Percentiles rank a stretch among this genome's conserved stretches.
phyloP scores from a whole-genome alignment of 2,329 filamentous ascomycete genomes.

The Leptographium procerum region DNA sequence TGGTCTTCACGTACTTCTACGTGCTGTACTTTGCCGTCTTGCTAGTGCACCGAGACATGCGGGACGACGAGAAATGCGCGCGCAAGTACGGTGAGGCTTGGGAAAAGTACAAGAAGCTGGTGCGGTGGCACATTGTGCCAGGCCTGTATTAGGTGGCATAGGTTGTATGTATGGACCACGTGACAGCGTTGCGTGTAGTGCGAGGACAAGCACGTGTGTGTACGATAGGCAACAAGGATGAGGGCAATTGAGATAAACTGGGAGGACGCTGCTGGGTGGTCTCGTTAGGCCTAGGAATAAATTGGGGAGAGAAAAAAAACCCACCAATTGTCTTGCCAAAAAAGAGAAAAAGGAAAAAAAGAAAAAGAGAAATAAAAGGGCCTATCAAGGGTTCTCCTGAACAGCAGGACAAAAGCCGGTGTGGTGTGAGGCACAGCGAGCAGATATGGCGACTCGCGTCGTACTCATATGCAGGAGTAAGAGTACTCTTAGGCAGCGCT shows the following conservation, averaged over 20 bases:
- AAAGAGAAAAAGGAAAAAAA: too few species aligned
- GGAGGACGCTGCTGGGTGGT: too few species aligned
- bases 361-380: too few species aligned
- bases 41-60: constrained; percentile 71
- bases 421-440: background rate
- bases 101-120: constrained; percentile 75
- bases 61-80: constrained; percentile 84
- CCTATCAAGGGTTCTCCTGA: too few species aligned
- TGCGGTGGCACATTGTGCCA: constrained; percentile 73
- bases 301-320: too few species aligned
- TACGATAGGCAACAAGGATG: too few species aligned
- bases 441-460: too few species aligned
- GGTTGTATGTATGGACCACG: background rate
- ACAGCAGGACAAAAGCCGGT: too few species aligned
- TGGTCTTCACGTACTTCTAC: constrained; percentile 89
- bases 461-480: background rate
- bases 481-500: background rate
- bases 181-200: background rate
- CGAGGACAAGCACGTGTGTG: background rate
- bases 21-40: constrained; percentile 82
- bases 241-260: too few species aligned
- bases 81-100: constrained; percentile 90
- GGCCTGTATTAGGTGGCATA: constrained; percentile 55
- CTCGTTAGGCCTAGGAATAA: too few species aligned
- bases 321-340: too few species aligned